Percentiles rank a stretch among this genome's conserved stretches.
Evolutionary conservation across 148 eudicot species (phyloP).

Genomic region (Vaccinium macrocarpon): DNA sequence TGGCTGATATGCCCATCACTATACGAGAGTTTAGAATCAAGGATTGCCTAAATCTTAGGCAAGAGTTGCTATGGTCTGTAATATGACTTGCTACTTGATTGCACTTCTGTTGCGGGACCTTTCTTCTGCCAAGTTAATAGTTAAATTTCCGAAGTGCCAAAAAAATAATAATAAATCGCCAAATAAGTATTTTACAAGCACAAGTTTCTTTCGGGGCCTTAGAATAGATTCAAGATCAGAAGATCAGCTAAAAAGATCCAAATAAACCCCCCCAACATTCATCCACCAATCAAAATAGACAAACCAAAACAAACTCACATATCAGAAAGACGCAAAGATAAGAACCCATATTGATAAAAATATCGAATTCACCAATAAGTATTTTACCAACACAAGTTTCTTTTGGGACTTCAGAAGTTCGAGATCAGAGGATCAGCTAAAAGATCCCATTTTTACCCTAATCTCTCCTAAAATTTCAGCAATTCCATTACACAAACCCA

Average conservation of each 20-base stretch:
- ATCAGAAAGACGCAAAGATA: not conserved
- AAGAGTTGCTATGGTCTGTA: too few relatives aligned
- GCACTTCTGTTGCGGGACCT: too few relatives aligned
- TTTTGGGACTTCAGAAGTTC: not conserved
- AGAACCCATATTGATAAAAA: not conserved
- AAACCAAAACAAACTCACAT: not conserved
- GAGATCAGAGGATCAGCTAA: not conserved
- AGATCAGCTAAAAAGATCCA: not conserved
- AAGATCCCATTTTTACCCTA: not conserved
- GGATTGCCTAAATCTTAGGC: too few relatives aligned
- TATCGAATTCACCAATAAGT: not conserved
- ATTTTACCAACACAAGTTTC: not conserved
- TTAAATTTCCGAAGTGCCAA: too few relatives aligned
- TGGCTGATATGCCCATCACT: too few relatives aligned
- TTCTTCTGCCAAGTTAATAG: too few relatives aligned
- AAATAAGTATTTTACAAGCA: too few relatives aligned
- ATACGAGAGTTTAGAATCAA: too few relatives aligned
- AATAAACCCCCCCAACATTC: not conserved
- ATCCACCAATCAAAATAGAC: not conserved
- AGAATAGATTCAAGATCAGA: not conserved
- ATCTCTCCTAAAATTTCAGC: not conserved
- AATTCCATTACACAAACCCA: not conserved
- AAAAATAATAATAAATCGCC: too few relatives aligned
- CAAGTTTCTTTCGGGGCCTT: not conserved
- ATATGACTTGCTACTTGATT: too few relatives aligned